phyloP scores from a whole-genome alignment of 345 rosid genomes.

The Citrus mangshanensis region DNA sequence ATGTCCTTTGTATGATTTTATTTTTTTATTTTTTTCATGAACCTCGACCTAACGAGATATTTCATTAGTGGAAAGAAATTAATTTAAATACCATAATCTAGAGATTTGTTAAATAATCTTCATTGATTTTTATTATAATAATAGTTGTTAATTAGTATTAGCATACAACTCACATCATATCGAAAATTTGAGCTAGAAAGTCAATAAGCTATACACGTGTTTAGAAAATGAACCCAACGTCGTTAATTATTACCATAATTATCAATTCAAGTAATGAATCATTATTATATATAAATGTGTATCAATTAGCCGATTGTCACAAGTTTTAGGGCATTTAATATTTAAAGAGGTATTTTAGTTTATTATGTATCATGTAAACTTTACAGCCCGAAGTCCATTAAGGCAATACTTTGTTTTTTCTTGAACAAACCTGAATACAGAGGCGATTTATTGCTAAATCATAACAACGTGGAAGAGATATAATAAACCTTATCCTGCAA shows the following conservation, averaged over 20 bases:
- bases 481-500: no score
- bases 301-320: background rate
- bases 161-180: background rate
- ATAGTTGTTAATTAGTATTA: background rate
- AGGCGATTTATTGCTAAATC: no score
- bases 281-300: background rate
- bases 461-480: no score
- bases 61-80: no score
- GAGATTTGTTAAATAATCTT: no score
- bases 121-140: background rate
- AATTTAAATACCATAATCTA: no score
- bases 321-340: background rate
- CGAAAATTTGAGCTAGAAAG: background rate
- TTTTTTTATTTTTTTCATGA: no score
- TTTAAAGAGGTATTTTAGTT: background rate
- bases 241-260: background rate
- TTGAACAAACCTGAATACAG: no score
- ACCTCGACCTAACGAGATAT: no score
- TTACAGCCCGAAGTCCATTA: conserved; percentile 16
- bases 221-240: background rate
- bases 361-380: background rate
- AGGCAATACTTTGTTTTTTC: background rate
- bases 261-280: background rate
- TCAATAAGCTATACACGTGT: no score
- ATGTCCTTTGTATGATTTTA: no score